Conservation (phyloP, 1,284 basidiomycete species). For the Apiotrichum veenhuisii region DNA sequence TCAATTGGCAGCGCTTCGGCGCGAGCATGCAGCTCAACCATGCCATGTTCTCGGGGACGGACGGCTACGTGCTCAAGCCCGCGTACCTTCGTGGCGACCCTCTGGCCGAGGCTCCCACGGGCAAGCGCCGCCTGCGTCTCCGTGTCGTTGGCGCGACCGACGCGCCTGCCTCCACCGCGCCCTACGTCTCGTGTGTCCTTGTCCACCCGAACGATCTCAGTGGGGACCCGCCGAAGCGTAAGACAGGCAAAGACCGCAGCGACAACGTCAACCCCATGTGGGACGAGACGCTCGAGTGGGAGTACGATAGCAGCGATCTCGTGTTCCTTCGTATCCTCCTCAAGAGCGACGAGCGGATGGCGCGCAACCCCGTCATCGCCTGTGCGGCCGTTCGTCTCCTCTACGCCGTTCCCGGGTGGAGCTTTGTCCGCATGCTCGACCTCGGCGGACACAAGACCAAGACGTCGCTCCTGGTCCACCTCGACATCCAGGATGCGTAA, state of each 20-base stretch:
- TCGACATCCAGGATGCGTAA: conserved; percentile 9
- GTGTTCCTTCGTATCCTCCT: conserved; percentile 18
- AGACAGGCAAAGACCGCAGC: conserved; percentile 12
- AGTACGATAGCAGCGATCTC: conserved; percentile 56
- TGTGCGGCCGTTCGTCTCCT: conserved; percentile 9
- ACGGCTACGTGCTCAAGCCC: conserved; percentile 90
- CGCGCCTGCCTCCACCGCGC: conserved; percentile 1
- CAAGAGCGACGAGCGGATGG: conserved; percentile 20
- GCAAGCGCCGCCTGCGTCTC: conserved; percentile 7
- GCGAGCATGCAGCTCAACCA: conserved; percentile 65
- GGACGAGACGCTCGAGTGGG: conserved; percentile 68
- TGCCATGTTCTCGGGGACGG: conserved; percentile 81
- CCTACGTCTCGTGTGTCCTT: conserved; percentile 20
- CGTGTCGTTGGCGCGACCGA: conserved; percentile 16
- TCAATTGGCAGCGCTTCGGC: conserved; percentile 98
- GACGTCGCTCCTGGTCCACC: conserved; percentile 10
- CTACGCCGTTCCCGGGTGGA: conserved; percentile 15
- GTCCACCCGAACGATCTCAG: conserved; percentile 14
- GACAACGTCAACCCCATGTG: conserved; percentile 59
- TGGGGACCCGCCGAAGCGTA: conserved; percentile 17
- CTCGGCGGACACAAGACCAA: conserved; percentile 12
- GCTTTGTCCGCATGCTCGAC: conserved; percentile 15
- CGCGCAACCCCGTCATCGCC: conserved; percentile 13
- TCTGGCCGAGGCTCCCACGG: not conserved
- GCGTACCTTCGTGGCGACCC: conserved; percentile 24